Conservation (phyloP, 345 rosid species). For the Melaleuca quinquenervia region DNA sequence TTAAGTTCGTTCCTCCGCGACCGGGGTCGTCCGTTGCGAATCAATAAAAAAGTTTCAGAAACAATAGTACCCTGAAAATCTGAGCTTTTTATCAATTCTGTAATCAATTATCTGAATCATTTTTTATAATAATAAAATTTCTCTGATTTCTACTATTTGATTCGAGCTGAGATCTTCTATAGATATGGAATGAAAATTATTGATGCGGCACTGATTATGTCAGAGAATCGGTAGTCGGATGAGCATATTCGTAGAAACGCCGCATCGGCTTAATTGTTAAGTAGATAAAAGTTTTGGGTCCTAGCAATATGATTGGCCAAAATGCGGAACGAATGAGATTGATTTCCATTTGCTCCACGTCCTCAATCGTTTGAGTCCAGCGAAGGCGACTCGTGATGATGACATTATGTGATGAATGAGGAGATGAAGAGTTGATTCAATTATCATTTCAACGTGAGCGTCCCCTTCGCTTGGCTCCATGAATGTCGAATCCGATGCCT, state of each 20-base stretch:
- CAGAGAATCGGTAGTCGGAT: neutral
- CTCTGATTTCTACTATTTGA: rapidly evolving
- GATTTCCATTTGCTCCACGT: neutral
- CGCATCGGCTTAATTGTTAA: neutral
- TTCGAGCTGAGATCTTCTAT: neutral
- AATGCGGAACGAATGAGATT: neutral
- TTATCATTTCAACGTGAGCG: neutral
- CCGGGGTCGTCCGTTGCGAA: neutral
- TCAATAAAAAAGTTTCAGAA: neutral
- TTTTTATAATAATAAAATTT: neutral
- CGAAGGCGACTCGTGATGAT: neutral
- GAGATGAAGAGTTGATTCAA: neutral
- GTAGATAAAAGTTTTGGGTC: neutral
- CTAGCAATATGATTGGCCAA: neutral
- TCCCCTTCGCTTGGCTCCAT: neutral
- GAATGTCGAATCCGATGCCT: neutral
- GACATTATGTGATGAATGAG: neutral
- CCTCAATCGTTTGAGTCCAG: neutral
- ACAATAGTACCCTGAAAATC: neutral
- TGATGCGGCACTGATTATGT: rapidly evolving
- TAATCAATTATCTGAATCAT: neutral
- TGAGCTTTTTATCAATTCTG: neutral
- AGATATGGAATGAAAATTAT: neutral
- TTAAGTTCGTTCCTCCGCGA: neutral
- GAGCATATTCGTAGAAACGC: neutral